Evolutionary conservation across 345 rosid genomes (phyloP), one percentile per base, ranked within the genome.

Genomic region (Syzygium aromaticum): DNA sequence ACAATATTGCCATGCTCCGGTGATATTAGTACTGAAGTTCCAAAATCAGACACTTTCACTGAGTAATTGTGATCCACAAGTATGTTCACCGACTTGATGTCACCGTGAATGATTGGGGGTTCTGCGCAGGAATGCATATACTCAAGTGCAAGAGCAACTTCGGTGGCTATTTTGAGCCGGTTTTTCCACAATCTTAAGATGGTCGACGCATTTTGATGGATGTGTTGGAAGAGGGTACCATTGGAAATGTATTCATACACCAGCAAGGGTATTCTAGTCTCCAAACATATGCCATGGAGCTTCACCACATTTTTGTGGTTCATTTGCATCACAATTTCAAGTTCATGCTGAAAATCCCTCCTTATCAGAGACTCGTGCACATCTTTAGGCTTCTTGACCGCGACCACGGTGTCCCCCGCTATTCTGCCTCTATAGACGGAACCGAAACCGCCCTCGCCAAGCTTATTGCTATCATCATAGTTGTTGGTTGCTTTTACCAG

Each of bases 331-430:
- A 73, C 25, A 33, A 5, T 73, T 73, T 73, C 14, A 73, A 73
- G 80, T 73, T 73, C 80, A 9, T 38, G 80, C 25, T 17, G 49
- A 0, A 73, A 73, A 73, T 73, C 25, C 7, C 0, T 11, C 80
- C 21, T 33, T 9, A 33, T 4, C 5, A 2, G 14, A 73, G 80
- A 33, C 80, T 1, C 10, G 27, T 8, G 80, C 49, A 33, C 22
- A 73, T 73, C 49, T 73, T 73, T 73, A 2, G 80, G 80, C 8
- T 73, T 73, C 49, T 73, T 73, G 80, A 73, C 25, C 2, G 49
- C 49, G 6, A 73, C 6, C 0, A 33, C 11, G 3, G 49, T 5
- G 14, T 33, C 80, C 25, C 80, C 49, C 0, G 0, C 25, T 33
- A 38, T 11, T 73, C 49, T 73, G 11, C 80, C 80, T 38, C 80